phyloP scores from a whole-genome alignment of 2,329 filamentous ascomycete species.

The Alternaria incomplexa region DNA sequence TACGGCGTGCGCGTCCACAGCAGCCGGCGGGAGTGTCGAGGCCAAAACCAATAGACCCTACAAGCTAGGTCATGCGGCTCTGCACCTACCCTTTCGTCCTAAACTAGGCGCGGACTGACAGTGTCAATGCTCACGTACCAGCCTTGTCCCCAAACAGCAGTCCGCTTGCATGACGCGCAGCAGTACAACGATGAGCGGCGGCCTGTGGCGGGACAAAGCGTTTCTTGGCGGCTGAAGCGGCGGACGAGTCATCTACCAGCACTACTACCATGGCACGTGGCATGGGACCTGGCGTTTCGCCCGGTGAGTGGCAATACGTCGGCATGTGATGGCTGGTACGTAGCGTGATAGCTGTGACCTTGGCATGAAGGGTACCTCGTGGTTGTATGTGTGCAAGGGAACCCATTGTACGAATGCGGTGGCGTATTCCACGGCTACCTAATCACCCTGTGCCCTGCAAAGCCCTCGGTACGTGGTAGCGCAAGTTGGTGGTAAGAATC shows the following conservation, averaged over 20 bases:
- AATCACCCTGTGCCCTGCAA: no score
- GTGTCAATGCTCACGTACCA: neutral
- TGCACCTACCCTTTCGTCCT: neutral
- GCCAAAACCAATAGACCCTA: neutral
- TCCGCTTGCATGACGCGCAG: constrained; percentile 1
- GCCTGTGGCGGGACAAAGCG: neutral
- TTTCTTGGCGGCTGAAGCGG: neutral
- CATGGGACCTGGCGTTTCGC: neutral
- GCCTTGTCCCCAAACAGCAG: neutral
- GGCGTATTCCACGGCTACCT: neutral
- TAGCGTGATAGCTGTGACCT: neutral
- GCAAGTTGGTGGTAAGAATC: neutral
- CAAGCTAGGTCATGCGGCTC: neutral
- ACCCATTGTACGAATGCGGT: neutral
- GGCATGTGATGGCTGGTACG: neutral
- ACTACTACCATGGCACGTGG: neutral
- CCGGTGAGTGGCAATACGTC: neutral
- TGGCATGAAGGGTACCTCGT: neutral
- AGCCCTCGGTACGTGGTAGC: neutral
- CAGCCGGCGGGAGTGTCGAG: neutral
- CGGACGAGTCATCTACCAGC: neutral
- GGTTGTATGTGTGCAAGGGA: neutral
- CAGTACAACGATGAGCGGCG: neutral
- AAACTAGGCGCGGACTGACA: neutral
- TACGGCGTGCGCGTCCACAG: neutral